Evolutionary conservation across 768 basidiomycete species (phyloP).

Genomic region (Mycena sanguinolenta): DNA sequence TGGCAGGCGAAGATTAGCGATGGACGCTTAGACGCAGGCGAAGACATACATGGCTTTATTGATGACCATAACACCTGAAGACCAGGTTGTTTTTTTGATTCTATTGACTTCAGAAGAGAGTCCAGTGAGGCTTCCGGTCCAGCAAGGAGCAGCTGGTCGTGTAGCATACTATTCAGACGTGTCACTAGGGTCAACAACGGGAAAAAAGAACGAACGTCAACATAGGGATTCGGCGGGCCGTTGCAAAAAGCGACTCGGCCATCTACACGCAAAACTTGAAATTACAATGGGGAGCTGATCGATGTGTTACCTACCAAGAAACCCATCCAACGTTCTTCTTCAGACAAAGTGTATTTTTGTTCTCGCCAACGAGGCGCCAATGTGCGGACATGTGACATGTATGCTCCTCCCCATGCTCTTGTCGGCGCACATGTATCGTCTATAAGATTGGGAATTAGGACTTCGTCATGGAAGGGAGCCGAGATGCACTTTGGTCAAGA

Average conservation of each 20-base stretch:
- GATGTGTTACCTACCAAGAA: constrained; percentile 12
- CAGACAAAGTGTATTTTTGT: background rate
- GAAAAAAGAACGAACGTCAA: constrained; percentile 7
- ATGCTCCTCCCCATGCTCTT: constrained; percentile 25
- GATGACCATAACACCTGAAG: constrained; percentile 4
- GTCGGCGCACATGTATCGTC: background rate
- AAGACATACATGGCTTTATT: constrained; percentile 19
- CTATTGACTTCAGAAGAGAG: constrained; percentile 10
- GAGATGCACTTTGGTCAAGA: constrained; percentile 15
- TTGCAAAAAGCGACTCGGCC: constrained; percentile 5
- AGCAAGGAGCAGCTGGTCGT: constrained; percentile 27
- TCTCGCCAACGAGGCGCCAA: constrained; percentile 15
- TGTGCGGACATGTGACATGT: constrained; percentile 21
- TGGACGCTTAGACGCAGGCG: background rate
- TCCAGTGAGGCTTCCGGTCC: constrained; percentile 24
- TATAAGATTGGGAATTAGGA: background rate
- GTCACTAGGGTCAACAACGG: background rate
- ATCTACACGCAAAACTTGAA: constrained; percentile 14
- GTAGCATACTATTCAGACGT: background rate
- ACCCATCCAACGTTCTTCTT: constrained; percentile 14
- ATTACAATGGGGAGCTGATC: background rate
- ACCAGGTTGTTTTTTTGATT: background rate
- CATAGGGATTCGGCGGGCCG: constrained; percentile 7
- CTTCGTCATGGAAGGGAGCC: too few relatives aligned
- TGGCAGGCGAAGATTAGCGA: background rate